These are phyloP conservation scores for Thermothelomyces thermophilus DNA, from an alignment of 2,329 filamentous ascomycete genomes.

Conservation along the genomic window DNA sequence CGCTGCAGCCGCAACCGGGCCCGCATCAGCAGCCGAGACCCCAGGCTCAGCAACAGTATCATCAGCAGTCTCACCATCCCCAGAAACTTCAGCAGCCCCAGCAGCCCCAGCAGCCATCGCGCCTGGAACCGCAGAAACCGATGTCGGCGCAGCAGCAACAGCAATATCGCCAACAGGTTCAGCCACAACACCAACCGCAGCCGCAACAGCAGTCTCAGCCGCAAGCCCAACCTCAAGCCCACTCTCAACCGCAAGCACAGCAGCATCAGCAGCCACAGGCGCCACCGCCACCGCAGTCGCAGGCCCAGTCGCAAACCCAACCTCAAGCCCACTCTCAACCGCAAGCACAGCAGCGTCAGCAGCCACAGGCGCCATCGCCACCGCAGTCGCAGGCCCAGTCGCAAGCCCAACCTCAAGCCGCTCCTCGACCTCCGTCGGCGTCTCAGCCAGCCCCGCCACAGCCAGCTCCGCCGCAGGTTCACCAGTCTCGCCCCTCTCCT, in stretches of 20 bases:
- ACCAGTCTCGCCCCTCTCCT: neutral
- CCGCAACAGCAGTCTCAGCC: neutral
- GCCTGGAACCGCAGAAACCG: slow-evolving; percentile 5
- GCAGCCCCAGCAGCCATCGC: slow-evolving; percentile 6
- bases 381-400: slow-evolving; percentile 1
- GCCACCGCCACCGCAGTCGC: neutral
- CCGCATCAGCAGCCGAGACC: slow-evolving; percentile 12
- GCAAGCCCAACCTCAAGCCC: neutral
- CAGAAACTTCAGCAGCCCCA: slow-evolving; percentile 13
- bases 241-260: neutral
- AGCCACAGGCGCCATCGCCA: slow-evolving; percentile 2
- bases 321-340: slow-evolving; percentile 1
- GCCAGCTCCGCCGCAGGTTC: neutral
- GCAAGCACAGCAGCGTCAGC: slow-evolving; percentile 7
- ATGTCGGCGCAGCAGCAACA: slow-evolving; percentile 7
- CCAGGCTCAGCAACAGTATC: slow-evolving; percentile 10
- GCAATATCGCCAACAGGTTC: slow-evolving; percentile 3
- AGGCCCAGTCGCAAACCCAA: slow-evolving; percentile 1
- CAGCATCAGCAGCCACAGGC: neutral
- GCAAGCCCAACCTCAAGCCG: neutral
- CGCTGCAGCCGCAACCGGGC: slow-evolving; percentile 13
- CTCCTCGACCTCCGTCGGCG: neutral
- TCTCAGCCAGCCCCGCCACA: neutral
- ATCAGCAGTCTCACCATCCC: slow-evolving; percentile 12
- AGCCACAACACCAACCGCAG: slow-evolving; percentile 8